Conservation (phyloP, 2,329 filamentous ascomycete species). For the Colletotrichum truncatum region DNA sequence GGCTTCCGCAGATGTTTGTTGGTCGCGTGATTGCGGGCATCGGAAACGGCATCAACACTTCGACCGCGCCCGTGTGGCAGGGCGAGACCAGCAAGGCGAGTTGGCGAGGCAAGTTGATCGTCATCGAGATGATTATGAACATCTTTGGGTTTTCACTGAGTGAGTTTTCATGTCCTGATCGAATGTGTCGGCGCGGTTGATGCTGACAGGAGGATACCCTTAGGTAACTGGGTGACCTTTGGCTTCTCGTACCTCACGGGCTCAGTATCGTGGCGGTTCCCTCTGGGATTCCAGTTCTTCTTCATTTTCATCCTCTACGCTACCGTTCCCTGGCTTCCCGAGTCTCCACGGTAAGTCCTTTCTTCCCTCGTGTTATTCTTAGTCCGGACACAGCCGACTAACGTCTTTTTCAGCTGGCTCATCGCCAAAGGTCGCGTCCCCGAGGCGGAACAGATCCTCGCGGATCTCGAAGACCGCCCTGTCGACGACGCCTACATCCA, state of each 20-base stretch:
- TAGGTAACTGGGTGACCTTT: conserved; percentile 48
- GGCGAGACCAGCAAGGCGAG: conserved; percentile 44
- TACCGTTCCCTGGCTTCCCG: conserved; percentile 41
- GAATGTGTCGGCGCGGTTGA: no score
- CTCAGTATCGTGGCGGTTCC: conserved; percentile 48
- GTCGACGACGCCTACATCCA: conserved; percentile 36
- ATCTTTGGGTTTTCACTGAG: conserved; percentile 40
- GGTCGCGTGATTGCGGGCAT: conserved; percentile 57
- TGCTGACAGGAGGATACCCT: not conserved
- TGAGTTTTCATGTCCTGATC: not conserved
- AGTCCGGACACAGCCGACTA: not conserved
- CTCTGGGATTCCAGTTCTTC: conserved; percentile 53
- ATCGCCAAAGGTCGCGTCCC: conserved; percentile 35
- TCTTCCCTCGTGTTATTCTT: not conserved
- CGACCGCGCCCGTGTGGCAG: conserved; percentile 47
- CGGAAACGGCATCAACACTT: conserved; percentile 52
- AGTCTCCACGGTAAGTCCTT: conserved; percentile 39
- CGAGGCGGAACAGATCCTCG: conserved; percentile 42
- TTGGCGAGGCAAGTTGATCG: conserved; percentile 42
- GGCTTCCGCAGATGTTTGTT: conserved; percentile 50
- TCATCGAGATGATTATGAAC: conserved; percentile 43
- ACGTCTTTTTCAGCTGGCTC: conserved; percentile 32
- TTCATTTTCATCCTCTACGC: conserved; percentile 45
- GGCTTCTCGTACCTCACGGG: conserved; percentile 44
- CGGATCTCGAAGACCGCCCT: conserved; percentile 34